A percentile compares a stretch with the other conserved stretches of the same genome.
These are phyloP conservation scores for Botrytis sinoallii DNA, from an alignment of 2,329 filamentous ascomycete species.

Conservation along the genomic window DNA sequence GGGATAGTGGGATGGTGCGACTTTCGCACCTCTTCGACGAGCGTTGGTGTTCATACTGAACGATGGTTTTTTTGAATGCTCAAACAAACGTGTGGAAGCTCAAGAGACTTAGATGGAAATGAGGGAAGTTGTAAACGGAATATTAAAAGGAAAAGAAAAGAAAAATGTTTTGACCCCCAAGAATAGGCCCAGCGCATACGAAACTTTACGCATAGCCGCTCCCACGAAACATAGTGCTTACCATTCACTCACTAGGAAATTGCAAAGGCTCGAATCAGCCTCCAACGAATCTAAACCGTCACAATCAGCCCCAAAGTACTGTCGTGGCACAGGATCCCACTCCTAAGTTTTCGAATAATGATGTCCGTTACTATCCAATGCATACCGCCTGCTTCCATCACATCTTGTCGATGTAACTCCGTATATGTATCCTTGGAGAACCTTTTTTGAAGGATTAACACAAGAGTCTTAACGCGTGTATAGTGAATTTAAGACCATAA, in stretches of 20 bases:
- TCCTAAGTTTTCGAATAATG: neutral
- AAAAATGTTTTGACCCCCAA: neutral
- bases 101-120: neutral
- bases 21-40: slow-evolving; percentile 14
- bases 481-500: neutral
- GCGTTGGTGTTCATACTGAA: slow-evolving; percentile 15
- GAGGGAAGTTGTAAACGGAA: neutral
- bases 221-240: slow-evolving; percentile 6
- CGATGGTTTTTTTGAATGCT: neutral
- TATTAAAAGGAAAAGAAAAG: neutral
- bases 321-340: neutral
- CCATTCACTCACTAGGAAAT: slow-evolving; percentile 4
- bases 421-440: neutral
- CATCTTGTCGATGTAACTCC: neutral
- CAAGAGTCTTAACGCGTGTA: neutral
- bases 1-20: slow-evolving; percentile 34
- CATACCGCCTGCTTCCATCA: neutral
- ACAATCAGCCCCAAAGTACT: neutral
- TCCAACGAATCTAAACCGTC: neutral
- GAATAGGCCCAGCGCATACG: slow-evolving; percentile 15
- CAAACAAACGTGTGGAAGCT: neutral
- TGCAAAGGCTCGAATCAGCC: neutral
- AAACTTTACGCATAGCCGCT: slow-evolving; percentile 11
- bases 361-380: neutral
- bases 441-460: neutral